phyloP scores from a whole-genome alignment of 176 grass and related monocot species.

The Microstegium vimineum region DNA sequence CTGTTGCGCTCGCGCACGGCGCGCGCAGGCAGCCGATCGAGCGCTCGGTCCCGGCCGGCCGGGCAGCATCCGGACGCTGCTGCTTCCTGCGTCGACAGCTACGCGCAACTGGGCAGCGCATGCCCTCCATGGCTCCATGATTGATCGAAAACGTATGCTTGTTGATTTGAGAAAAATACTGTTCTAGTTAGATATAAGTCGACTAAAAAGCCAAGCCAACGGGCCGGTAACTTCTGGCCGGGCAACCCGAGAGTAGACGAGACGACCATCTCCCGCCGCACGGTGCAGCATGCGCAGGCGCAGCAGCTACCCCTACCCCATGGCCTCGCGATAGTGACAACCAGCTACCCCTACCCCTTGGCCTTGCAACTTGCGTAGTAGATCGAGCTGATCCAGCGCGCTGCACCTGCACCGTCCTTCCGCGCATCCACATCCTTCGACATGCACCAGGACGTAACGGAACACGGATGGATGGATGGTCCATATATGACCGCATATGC shows the following conservation, averaged over 20 bases:
- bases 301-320: background rate
- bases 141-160: background rate
- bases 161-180: too few relatives aligned
- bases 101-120: background rate
- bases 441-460: too few relatives aligned
- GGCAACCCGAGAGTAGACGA: background rate
- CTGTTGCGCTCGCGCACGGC: background rate
- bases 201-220: too few relatives aligned
- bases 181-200: too few relatives aligned
- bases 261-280: background rate
- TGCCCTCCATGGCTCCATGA: background rate
- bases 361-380: too few relatives aligned
- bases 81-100: background rate
- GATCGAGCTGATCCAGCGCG: conserved; percentile 14
- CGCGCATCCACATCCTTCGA: conserved; percentile 11
- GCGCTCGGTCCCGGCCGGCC: background rate
- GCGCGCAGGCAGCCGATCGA: background rate
- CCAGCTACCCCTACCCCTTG: too few relatives aligned
- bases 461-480: background rate
- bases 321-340: background rate
- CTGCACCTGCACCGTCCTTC: background rate
- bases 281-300: background rate
- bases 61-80: background rate
- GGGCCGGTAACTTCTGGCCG: background rate
- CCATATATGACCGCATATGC: background rate